Evolutionary conservation across 2,329 filamentous ascomycete species (phyloP), one percentile per base, ranked within the genome.

Genomic region (Ustulina deusta): DNA sequence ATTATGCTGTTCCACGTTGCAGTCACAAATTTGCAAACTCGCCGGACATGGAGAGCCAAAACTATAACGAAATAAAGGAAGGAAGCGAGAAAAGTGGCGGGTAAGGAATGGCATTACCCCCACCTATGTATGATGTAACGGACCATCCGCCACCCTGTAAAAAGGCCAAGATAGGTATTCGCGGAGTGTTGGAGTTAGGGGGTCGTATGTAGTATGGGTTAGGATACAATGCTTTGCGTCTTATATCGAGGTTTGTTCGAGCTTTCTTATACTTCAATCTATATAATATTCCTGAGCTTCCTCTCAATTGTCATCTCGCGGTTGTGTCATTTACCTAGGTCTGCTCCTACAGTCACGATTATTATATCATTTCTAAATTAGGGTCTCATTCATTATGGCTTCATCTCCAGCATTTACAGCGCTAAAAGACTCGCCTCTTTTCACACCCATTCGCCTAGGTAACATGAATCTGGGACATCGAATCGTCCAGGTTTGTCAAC

Each of bases 391-490:
- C 6, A 11, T 17, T 7, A 52, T 52, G 49, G 29, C 29, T 52
- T 55, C 51, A 17, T 17, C 32, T 38, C 10, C 32, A 11, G 6
- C 5, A 9, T n/a, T 20, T 2, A 13, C 10, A 25, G 20, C 38
- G 7, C 11, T 32, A 3, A 52, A 29, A 7, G 34, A 51, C 17
- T 51, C 59, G 27, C 72, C 74, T 36, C 69, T 82, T 13, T 82
- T 82, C 68, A 70, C 74, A 1, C 75, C 79, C 9, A 54, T 81
- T 42, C 77, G 76, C 62, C 54, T 82, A 46, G 80, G 80, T 27
- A 72, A 74, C 17, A 61, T 75, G 32, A 69, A 68, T 7, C 73
- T 82, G 29, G 72, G 76, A 36, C 80, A 82, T 65, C 78, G 80
- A 29, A 74, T 81, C 27, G 76, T 80, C 10, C 77, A 79, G 74